Evolutionary conservation across 169 alveolate genomes (phyloP), one percentile per base, ranked within the genome.

Genomic region (Plasmodium gonderi): DNA sequence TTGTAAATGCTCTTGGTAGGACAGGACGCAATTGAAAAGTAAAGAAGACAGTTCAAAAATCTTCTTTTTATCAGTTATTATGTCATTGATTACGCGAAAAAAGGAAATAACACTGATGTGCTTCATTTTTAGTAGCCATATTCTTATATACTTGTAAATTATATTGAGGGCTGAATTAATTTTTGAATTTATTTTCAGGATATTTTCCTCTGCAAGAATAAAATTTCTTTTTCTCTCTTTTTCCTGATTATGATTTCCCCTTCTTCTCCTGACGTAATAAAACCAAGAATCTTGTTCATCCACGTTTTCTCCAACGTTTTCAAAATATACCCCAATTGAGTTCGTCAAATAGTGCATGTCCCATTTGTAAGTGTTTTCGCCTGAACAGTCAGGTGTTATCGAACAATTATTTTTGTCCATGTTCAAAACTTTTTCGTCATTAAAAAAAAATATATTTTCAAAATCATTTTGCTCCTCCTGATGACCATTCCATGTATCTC

Each of bases 201-300:
- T 47, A 36, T 76, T 90, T 6, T 76, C 75, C 12, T 90, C 76
- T 20, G 5, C 20, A 31, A 90, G 17, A 14, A 90, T 77, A n/a
- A 90, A 90, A 20, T 14, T 36, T 47, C 60, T 80, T 47, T n/a
- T 31, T 44, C 67, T 3, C 0, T 20, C 31, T 72, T 72, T 40
- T 17, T 8, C 47, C 20, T 6, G 33, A n/a, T 31, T 45, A n/a
- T 54, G 29, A 65, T 60, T 26, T 14, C n/a, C 49, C 7, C 47
- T 40, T 11, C 44, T 54, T 4, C 1, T 23, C 12, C 26, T 76
- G 2, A 29, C 33, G 20, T 85, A 49, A 65, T 90, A 90, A 90
- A 90, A 90, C 94, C 94, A 90, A 6, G 69, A 11, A 2, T 90
- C 91, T 17, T 67, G 54, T 72, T 90, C 83, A 29, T 90, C 91